Percentiles rank a stretch among this genome's conserved stretches.
Conservation (phyloP, 345 rosid genomes). For the Geranium brycei region DNA sequence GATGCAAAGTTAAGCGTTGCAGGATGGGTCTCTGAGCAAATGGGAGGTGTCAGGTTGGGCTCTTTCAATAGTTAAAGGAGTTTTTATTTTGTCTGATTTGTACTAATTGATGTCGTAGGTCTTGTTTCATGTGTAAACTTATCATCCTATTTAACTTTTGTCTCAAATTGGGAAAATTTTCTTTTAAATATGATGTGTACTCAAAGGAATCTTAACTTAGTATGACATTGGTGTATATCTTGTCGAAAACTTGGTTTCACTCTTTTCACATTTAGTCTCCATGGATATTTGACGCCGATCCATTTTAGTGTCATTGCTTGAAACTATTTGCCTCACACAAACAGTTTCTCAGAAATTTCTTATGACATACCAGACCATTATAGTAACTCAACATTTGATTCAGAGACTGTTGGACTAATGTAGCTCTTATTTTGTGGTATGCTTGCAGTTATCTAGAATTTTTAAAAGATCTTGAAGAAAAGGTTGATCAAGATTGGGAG, state of each 20-base stretch:
- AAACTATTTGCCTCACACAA: not conserved
- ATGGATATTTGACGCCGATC: too few relatives aligned
- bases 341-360: not conserved
- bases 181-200: not conserved
- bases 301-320: not conserved
- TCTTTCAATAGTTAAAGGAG: not conserved
- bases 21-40: constrained; percentile 97
- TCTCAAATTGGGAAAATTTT: not conserved
- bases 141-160: not conserved
- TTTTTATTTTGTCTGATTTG: not conserved
- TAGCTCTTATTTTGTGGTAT: constrained; percentile 6
- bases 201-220: not conserved
- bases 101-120: too few relatives aligned
- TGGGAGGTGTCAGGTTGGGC: constrained; percentile 88
- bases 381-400: not conserved
- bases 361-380: not conserved
- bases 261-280: too few relatives aligned
- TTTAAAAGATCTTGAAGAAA: constrained; percentile 63
- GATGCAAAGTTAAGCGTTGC: constrained; percentile 80
- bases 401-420: not conserved
- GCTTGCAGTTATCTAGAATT: constrained; percentile 68
- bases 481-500: constrained; percentile 81
- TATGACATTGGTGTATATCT: not conserved
- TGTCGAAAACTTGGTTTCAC: not conserved
- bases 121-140: too few relatives aligned